phyloP scores from a whole-genome alignment of 2,329 filamentous ascomycete genomes.

The Trichoderma simmonsii region DNA sequence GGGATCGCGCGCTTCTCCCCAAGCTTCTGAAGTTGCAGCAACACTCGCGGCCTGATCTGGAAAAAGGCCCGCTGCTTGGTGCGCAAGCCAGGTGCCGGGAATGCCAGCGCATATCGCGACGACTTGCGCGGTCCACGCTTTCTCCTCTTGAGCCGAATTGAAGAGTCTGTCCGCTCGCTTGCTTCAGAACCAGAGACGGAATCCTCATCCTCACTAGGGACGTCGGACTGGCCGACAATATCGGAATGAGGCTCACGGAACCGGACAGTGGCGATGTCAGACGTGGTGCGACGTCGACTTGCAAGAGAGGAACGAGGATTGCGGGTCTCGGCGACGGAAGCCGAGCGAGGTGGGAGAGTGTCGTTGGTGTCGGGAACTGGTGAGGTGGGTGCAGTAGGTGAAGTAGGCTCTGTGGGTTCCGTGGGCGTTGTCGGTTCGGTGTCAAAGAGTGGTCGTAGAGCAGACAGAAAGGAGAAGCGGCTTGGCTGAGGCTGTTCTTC shows the following conservation, averaged over 20 bases:
- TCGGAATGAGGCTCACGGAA: slow-evolving; percentile 40
- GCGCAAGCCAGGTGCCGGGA: slow-evolving; percentile 59
- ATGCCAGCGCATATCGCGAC: slow-evolving; percentile 65
- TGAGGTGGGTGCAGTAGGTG: not conserved
- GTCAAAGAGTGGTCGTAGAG: slow-evolving; percentile 37
- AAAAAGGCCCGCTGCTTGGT: slow-evolving; percentile 63
- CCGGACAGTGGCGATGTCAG: slow-evolving; percentile 43
- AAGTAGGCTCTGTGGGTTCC: not conserved
- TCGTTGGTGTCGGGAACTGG: not conserved
- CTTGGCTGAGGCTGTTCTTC: slow-evolving; percentile 33
- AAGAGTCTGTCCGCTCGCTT: slow-evolving; percentile 45
- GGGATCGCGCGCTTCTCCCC: slow-evolving; percentile 61
- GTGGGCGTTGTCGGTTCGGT: slow-evolving; percentile 23
- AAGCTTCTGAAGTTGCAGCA: slow-evolving; percentile 71
- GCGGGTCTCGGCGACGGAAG: slow-evolving; percentile 6
- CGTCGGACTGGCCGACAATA: slow-evolving; percentile 25
- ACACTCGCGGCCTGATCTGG: slow-evolving; percentile 63
- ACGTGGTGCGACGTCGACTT: slow-evolving; percentile 32
- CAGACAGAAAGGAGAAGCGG: slow-evolving; percentile 42
- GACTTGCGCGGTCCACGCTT: slow-evolving; percentile 52
- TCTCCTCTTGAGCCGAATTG: slow-evolving; percentile 37
- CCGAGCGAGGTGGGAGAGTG: not conserved
- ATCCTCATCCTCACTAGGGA: slow-evolving; percentile 49
- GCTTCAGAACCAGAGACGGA: slow-evolving; percentile 41
- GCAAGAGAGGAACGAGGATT: slow-evolving; percentile 12